phyloP scores from a whole-genome alignment of 768 basidiomycete species.

The Lactifluus subvellereus region DNA sequence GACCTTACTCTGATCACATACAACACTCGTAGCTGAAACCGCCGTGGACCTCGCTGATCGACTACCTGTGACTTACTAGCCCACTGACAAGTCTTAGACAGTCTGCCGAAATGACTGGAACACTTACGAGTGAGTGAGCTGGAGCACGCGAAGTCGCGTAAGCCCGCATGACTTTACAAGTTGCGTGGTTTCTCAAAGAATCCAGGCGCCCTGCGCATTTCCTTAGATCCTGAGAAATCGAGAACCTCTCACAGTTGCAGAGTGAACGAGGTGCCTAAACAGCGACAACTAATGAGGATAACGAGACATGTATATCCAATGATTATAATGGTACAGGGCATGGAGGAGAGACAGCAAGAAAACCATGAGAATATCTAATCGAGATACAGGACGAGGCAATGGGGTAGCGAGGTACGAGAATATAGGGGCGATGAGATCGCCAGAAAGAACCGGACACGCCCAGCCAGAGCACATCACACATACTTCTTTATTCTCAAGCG shows the following conservation, averaged over 20 bases:
- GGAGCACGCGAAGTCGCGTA: too few relatives aligned
- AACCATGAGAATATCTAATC: not conserved
- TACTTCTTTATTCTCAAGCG: conserved; percentile 89
- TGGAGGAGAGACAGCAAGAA: not conserved
- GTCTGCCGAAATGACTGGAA: too few relatives aligned
- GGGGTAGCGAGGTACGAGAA: not conserved
- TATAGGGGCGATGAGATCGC: not conserved
- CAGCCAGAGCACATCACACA: conserved; percentile 89
- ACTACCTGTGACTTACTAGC: too few relatives aligned
- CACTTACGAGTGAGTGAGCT: too few relatives aligned
- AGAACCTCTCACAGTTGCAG: not conserved
- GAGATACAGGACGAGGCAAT: not conserved
- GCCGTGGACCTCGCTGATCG: too few relatives aligned
- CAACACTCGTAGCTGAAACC: too few relatives aligned
- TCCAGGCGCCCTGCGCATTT: too few relatives aligned
- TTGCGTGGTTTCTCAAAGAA: too few relatives aligned
- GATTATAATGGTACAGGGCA: not conserved
- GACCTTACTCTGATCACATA: too few relatives aligned
- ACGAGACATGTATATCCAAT: not conserved
- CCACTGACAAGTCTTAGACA: too few relatives aligned
- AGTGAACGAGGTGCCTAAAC: not conserved
- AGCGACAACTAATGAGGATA: not conserved
- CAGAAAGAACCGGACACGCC: conserved; percentile 19
- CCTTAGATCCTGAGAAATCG: not conserved
- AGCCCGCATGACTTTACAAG: too few relatives aligned